Percentiles rank a stretch among this genome's conserved stretches.
These are phyloP conservation scores for Amniculicola lignicola DNA, from an alignment of 495 filamentous ascomycete genomes.

Conservation along the genomic window DNA sequence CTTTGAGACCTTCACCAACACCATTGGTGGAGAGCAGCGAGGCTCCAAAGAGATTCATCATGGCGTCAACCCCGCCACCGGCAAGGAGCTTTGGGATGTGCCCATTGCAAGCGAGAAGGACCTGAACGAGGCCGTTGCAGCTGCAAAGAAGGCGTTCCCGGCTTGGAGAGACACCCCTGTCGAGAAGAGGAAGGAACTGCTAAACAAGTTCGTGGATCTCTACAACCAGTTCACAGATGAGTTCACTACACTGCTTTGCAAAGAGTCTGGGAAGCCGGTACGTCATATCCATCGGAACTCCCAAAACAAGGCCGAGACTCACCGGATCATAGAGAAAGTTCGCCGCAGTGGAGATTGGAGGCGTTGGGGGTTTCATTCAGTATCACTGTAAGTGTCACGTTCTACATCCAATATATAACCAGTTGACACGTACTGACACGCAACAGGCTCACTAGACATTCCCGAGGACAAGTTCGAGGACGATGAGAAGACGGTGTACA, in stretches of 20 bases:
- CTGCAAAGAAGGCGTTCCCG: constrained; percentile 50
- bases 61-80: constrained; percentile 53
- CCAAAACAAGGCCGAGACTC: background rate
- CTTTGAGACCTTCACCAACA: constrained; percentile 48
- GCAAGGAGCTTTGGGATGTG: constrained; percentile 52
- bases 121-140: constrained; percentile 52
- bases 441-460: constrained; percentile 35
- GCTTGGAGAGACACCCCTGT: constrained; percentile 51
- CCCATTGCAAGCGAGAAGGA: constrained; percentile 54
- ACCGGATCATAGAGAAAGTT: constrained; percentile 18
- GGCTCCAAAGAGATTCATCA: constrained; percentile 39
- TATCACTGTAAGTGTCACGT: constrained; percentile 18
- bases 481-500: constrained; percentile 36
- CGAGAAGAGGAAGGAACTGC: constrained; percentile 54
- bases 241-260: constrained; percentile 51
- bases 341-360: constrained; percentile 24
- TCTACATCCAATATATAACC: background rate
- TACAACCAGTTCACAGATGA: constrained; percentile 46
- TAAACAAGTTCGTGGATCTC: constrained; percentile 53
- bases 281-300: constrained; percentile 6
- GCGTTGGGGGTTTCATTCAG: constrained; percentile 17
- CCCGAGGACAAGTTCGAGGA: constrained; percentile 44
- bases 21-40: constrained; percentile 48
- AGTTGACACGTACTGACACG: background rate
- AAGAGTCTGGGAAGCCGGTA: constrained; percentile 59